These are phyloP conservation scores for Guadua angustifolia DNA, from an alignment of 176 grass and related monocot species.

Conservation along the genomic window DNA sequence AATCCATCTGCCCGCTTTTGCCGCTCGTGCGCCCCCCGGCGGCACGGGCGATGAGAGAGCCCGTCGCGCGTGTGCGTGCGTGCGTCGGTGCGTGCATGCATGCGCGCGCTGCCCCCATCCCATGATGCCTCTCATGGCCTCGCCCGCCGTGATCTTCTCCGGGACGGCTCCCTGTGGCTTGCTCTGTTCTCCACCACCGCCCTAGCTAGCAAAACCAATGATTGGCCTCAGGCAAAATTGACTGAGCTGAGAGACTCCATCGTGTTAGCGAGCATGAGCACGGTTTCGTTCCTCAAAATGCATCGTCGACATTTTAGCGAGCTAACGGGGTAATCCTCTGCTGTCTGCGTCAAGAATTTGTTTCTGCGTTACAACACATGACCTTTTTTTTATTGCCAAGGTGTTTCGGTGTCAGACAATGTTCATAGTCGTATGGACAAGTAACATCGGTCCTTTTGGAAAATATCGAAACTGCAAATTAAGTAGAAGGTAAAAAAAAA, in stretches of 20 bases:
- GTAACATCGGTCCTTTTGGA: too few species aligned
- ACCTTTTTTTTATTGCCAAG: neutral
- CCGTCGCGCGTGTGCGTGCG: neutral
- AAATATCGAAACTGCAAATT: neutral
- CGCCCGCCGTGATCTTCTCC: neutral
- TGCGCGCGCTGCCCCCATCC: neutral
- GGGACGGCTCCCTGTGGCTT: neutral
- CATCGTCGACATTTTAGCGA: neutral
- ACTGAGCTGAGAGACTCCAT: too few species aligned
- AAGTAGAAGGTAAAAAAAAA: too few species aligned
- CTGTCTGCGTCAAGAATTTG: neutral
- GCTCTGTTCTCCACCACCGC: neutral
- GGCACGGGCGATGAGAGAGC: slow-evolving; percentile 2
- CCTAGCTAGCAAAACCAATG: neutral
- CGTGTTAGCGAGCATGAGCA: neutral
- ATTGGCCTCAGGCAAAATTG: neutral
- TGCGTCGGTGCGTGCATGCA: neutral
- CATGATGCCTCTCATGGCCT: neutral
- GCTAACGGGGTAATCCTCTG: neutral
- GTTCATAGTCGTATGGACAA: too few species aligned
- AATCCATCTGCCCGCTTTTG: neutral
- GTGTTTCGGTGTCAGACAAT: neutral
- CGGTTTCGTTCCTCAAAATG: neutral
- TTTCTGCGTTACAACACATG: neutral
- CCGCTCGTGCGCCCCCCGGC: neutral